phyloP scores from a whole-genome alignment of 805 yeast species.

The Wickerhamomyces bisporus region DNA sequence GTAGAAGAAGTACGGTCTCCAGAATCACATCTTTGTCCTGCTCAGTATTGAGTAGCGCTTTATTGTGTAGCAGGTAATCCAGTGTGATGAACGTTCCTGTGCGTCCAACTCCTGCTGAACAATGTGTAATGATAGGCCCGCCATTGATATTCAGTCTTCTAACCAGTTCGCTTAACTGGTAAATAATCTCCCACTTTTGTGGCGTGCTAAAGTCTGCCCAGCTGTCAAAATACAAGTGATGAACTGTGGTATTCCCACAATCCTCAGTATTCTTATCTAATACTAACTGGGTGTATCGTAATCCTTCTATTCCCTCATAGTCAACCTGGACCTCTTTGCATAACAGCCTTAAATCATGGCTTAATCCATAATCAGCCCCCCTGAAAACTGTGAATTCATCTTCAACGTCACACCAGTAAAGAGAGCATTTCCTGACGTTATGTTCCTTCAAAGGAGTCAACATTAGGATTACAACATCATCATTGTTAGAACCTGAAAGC shows the following conservation, averaged over 20 bases:
- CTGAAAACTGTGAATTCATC: slow-evolving; percentile 15
- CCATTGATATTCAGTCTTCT: slow-evolving; percentile 21
- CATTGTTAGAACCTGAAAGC: slow-evolving; percentile 48
- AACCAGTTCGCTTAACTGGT: slow-evolving; percentile 26
- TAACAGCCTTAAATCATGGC: slow-evolving; percentile 14
- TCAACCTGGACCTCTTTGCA: slow-evolving; percentile 20
- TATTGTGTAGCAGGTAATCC: slow-evolving; percentile 39
- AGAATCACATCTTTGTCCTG: slow-evolving; percentile 31
- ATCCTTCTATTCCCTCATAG: slow-evolving; percentile 17
- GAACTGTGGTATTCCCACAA: slow-evolving; percentile 28
- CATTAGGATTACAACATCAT: slow-evolving; percentile 63
- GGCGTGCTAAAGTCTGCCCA: slow-evolving; percentile 86
- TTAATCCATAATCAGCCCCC: slow-evolving; percentile 8
- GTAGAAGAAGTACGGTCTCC: slow-evolving; percentile 33
- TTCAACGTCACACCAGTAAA: slow-evolving; percentile 67
- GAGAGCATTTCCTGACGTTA: slow-evolving; percentile 67
- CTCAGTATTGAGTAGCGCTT: background rate
- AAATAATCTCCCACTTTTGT: slow-evolving; percentile 29
- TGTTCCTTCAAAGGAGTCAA: slow-evolving; percentile 71
- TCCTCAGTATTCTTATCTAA: slow-evolving; percentile 20
- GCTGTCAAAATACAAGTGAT: slow-evolving; percentile 66
- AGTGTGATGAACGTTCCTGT: slow-evolving; percentile 83
- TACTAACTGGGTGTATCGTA: slow-evolving; percentile 15
- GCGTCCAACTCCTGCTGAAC: slow-evolving; percentile 97
- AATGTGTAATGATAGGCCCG: slow-evolving; percentile 66